Evolutionary conservation across 73 alveolate species (phyloP).

Genomic region (Paramecium biaurelia): DNA sequence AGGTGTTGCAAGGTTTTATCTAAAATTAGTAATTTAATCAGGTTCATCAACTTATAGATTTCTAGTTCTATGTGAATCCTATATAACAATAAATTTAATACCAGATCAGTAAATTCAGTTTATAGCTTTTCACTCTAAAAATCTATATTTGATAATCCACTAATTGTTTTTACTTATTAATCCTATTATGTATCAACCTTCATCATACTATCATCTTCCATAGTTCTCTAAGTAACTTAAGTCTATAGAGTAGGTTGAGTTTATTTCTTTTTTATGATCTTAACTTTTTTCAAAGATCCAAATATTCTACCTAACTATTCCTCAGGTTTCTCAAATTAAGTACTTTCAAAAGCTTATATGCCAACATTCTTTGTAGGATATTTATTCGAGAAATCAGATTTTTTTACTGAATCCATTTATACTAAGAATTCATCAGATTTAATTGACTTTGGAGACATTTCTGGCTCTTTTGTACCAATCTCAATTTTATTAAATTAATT

Average conservation of each 20-base stretch:
- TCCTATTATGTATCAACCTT: neutral
- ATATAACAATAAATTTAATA: neutral
- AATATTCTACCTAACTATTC: neutral
- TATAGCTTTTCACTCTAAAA: neutral
- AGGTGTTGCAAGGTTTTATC: slow-evolving; percentile 21
- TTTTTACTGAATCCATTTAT: slow-evolving; percentile 24
- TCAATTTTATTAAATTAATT: neutral
- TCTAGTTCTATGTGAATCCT: neutral
- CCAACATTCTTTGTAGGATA: neutral
- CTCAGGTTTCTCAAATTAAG: neutral
- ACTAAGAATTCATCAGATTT: slow-evolving; percentile 43
- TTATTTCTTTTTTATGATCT: neutral
- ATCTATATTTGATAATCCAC: neutral
- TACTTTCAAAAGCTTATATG: slow-evolving; percentile 34
- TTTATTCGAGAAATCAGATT: neutral
- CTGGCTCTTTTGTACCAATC: neutral
- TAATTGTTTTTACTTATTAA: neutral
- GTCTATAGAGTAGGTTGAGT: neutral
- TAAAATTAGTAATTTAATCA: neutral
- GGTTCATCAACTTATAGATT: neutral
- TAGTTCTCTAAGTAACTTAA: neutral
- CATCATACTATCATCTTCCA: neutral
- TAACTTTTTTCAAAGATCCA: slow-evolving; percentile 35
- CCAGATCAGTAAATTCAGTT: neutral
- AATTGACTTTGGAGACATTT: neutral